Evolutionary conservation across 169 alveolate species (phyloP), one percentile per base, ranked within the genome.

Genomic region (Eimeria tenella): DNA sequence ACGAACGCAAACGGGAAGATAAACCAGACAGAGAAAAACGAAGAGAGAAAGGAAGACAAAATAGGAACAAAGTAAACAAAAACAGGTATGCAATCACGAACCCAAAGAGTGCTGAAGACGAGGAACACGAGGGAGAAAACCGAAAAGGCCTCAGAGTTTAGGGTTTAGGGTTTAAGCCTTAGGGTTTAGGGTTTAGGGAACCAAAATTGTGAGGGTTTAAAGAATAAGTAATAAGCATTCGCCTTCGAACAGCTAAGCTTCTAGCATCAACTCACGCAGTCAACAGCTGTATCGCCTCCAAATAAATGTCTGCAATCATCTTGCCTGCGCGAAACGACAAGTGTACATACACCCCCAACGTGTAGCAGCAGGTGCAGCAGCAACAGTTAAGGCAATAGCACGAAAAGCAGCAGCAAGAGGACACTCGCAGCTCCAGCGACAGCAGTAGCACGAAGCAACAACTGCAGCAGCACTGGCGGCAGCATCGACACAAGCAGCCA

Each of bases 291-390:
- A 84, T 58, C 6, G 92, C 92, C 3, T 63, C 92, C 92, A 60
- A 53, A 21, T 84, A 84, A 17, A 84, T 70, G 7, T 84, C 13
- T 17, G 81, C 82, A 13, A 84, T 84, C 65, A 77, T 58, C 74
- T 31, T 62, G n/a, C 92, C 92, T 84, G 42, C 60, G n/a, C 68
- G 4, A 63, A 11, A 84, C 7, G 52, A 55, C 74, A 81, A n/a
- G 3, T 23, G 56, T n/a, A 21, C 25, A 23, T 13, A 81, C 60
- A 81, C 89, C 50, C 50, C 19, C 86, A 13, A 2, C 86, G 4
- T 42, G 63, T 0, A 5, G 52, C 21, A 21, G 7, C 50, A 77
- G 70, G n/a, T 7, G 74, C 73, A 23, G 88, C 56, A 23, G 73
- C 23, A 17, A 53, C 74, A 11, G 19, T 23, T 13, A 7, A 1